Evolutionary conservation across 768 basidiomycete genomes (phyloP).

Genomic region (Scleroderma citrinum): DNA sequence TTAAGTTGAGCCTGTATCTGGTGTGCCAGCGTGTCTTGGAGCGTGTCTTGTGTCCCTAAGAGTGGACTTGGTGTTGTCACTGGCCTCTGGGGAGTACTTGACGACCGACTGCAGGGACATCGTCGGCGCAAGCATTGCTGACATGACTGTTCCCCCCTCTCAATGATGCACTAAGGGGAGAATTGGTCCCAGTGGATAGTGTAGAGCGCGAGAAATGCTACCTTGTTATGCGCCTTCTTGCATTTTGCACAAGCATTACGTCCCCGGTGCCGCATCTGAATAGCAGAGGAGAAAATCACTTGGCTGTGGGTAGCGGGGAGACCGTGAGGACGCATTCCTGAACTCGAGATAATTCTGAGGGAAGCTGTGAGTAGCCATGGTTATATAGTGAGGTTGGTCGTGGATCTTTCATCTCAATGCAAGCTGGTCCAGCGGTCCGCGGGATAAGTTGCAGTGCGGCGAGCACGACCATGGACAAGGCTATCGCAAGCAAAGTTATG

Average conservation of each 20-base stretch:
- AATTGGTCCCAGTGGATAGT: no score
- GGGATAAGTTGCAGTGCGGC: not conserved
- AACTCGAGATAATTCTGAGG: not conserved
- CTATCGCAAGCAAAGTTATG: not conserved
- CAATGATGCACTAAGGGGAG: not conserved
- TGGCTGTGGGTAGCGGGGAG: not conserved
- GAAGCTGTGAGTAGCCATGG: no score
- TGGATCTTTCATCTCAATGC: not conserved
- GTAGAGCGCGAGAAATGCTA: not conserved
- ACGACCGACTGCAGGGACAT: not conserved
- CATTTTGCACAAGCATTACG: not conserved
- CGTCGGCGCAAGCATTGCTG: not conserved
- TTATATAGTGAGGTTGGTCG: not conserved
- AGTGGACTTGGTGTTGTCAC: not conserved
- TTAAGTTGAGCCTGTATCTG: not conserved
- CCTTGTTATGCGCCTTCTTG: not conserved
- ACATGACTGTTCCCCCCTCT: not conserved
- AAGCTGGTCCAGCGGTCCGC: not conserved
- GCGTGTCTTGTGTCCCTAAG: not conserved
- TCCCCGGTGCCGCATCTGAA: not conserved
- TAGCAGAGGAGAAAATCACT: not conserved
- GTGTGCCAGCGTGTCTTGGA: not conserved
- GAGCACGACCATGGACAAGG: not conserved
- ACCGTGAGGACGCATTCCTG: not conserved
- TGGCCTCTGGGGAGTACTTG: not conserved